Percentiles rank a stretch among this genome's conserved stretches.
Conservation (phyloP, 2,329 filamentous ascomycete species). For the Leptoxyphium fumago region DNA sequence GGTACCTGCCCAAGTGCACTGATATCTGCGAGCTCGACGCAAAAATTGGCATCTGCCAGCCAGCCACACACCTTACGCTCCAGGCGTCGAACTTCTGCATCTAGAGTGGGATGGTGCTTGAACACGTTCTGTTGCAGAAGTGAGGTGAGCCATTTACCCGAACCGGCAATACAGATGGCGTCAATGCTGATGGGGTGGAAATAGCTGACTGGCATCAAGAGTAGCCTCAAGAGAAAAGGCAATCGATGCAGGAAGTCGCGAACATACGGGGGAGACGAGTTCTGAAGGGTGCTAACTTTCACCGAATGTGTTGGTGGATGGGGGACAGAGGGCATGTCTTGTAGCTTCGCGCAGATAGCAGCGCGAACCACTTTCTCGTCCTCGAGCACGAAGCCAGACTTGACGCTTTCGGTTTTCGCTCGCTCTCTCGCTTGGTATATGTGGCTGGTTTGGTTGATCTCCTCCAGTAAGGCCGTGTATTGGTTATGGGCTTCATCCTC, state of each 20-base stretch:
- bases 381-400: conserved; percentile 22
- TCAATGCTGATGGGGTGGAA: conserved; percentile 37
- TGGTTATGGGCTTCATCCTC: conserved; percentile 28
- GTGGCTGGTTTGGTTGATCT: conserved; percentile 25
- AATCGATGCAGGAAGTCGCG: conserved; percentile 34
- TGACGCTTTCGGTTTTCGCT: conserved; percentile 15
- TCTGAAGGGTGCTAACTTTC: conserved; percentile 34
- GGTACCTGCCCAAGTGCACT: conserved; percentile 33
- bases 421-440: conserved; percentile 23
- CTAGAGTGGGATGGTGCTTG: conserved; percentile 30
- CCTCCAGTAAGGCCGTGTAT: conserved; percentile 27
- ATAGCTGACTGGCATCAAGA: conserved; percentile 35
- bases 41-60: conserved; percentile 39
- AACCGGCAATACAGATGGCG: conserved; percentile 36
- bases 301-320: conserved; percentile 36
- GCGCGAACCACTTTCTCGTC: conserved; percentile 33
- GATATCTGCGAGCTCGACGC: conserved; percentile 33
- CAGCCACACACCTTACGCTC: conserved; percentile 33
- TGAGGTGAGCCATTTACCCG: conserved; percentile 35
- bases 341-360: conserved; percentile 35
- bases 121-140: conserved; percentile 36
- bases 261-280: conserved; percentile 26
- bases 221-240: conserved; percentile 33
- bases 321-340: conserved; percentile 32
- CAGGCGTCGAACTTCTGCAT: conserved; percentile 31